A percentile compares a stretch with the other conserved stretches of the same genome.
Evolutionary conservation across 2,329 filamentous ascomycete genomes (phyloP).

Genomic region (Colletotrichum paranaense): DNA sequence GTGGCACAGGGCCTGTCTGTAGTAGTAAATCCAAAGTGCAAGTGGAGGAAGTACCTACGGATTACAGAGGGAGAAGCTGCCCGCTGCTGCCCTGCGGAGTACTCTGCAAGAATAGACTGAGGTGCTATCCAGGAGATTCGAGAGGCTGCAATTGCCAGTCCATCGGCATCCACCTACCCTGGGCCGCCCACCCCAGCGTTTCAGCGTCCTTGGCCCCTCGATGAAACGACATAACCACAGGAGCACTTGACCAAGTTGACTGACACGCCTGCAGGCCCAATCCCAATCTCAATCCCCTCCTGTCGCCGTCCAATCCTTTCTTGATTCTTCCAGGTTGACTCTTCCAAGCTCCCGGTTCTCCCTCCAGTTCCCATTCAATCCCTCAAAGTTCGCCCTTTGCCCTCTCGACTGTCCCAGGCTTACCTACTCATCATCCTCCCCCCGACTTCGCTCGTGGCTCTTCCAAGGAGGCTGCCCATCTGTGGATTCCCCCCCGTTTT

Average conservation of each 20-base stretch:
- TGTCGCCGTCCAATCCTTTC: slow-evolving; percentile 20
- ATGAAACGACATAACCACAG: slow-evolving; percentile 34
- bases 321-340: slow-evolving; percentile 5
- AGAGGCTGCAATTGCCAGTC: slow-evolving; percentile 9
- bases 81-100: background rate
- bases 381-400: background rate
- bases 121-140: no score
- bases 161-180: slow-evolving; percentile 22
- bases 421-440: background rate
- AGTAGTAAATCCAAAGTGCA: background rate
- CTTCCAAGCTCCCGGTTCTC: background rate
- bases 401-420: background rate
- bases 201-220: slow-evolving; percentile 33
- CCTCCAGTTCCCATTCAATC: slow-evolving; percentile 3
- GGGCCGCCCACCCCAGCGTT: slow-evolving; percentile 31
- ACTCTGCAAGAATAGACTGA: background rate
- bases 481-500: background rate
- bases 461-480: background rate
- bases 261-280: slow-evolving; percentile 32
- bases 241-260: slow-evolving; percentile 15
- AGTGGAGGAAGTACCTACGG: background rate
- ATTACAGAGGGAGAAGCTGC: background rate
- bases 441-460: background rate
- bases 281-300: slow-evolving; percentile 11
- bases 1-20: background rate